Evolutionary conservation across 805 yeast genomes (phyloP), one percentile per base, ranked within the genome.

Genomic region (Wickerhamiella alocasiicola): DNA sequence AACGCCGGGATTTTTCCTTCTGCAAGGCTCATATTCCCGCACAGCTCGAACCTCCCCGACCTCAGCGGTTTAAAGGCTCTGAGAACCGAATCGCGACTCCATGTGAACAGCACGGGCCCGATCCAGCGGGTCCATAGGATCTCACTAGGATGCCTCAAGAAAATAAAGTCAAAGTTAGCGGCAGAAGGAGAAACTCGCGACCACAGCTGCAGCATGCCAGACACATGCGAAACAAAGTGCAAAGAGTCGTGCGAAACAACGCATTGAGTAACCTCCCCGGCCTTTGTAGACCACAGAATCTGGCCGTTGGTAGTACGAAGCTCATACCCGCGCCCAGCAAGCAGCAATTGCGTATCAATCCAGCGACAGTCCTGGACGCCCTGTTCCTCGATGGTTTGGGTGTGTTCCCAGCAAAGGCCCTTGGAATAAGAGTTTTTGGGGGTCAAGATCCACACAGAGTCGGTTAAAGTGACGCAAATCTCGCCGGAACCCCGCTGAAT

Each of bases 121-220:
- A 64, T 67, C 87, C 88, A 80, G 42, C 76, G 64, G 28, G 78
- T 55, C 25, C 64, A 63, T 0, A 75, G 65, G 0, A 85, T 73
- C 40, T 67, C 67, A 1, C 66, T 53, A 1, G 78, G 74, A 53
- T 81, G 93, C n/a, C 72, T 67, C 17, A 84, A 59, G 50, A 80
- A 77, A 0, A 74, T 62, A 46, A 83, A 61, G 50, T 80, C 91
- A 55, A 83, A 84, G 29, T 74, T 68, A 26, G 72, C 74, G 20
- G 70, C 68, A 25, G 80, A 84, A 52, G 76, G 81, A 6, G 79
- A 70, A 6, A 75, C 65, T 38, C 95, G 63, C 41, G 76, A 67
- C 94, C 95, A 87, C 2, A 83, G 65, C 53, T 82, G 83, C 21
- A 82, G 75, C 11, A 80, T 62, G 26, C 66, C 65, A 55, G 83